Conservation (phyloP, 1,284 basidiomycete genomes). For the Irpex sp. region DNA sequence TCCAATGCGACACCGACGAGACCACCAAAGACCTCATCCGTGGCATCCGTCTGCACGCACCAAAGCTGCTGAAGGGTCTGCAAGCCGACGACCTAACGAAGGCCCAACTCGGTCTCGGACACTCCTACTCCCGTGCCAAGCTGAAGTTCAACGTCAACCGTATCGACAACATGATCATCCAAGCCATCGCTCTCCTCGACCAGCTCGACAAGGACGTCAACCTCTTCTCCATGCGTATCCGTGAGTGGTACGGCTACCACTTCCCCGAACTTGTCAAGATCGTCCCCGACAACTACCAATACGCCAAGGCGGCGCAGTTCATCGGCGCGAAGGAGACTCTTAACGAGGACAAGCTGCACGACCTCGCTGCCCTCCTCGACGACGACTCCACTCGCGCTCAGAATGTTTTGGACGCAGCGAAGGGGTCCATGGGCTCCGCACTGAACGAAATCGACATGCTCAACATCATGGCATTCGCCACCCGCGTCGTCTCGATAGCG, state of each 20-base stretch:
- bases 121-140: slow-evolving; percentile 97
- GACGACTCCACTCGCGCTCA: slow-evolving; percentile 87
- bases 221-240: slow-evolving; percentile 96
- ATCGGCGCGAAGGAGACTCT: slow-evolving; percentile 89
- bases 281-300: slow-evolving; percentile 94
- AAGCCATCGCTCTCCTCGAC: slow-evolving; percentile 97
- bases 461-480: slow-evolving; percentile 93
- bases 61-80: slow-evolving; percentile 89
- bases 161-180: slow-evolving; percentile 99
- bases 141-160: slow-evolving; percentile 99
- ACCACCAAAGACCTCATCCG: slow-evolving; percentile 87
- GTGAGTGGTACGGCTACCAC: slow-evolving; percentile 99
- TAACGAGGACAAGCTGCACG: slow-evolving; percentile 74
- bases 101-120: slow-evolving; percentile 95
- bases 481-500: slow-evolving; percentile 87
- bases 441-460: slow-evolving; percentile 94
- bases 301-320: slow-evolving; percentile 84
- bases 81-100: slow-evolving; percentile 88
- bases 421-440: slow-evolving; percentile 93
- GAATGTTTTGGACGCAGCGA: slow-evolving; percentile 93
- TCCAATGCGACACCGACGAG: slow-evolving; percentile 89
- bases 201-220: slow-evolving; percentile 99
- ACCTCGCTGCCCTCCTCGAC: slow-evolving; percentile 81
- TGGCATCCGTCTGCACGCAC: slow-evolving; percentile 89
- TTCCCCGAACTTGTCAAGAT: slow-evolving; percentile 97